Evolutionary conservation across 75 land plant genomes (phyloP).

Genomic region (Adiantum capillusveneris): DNA sequence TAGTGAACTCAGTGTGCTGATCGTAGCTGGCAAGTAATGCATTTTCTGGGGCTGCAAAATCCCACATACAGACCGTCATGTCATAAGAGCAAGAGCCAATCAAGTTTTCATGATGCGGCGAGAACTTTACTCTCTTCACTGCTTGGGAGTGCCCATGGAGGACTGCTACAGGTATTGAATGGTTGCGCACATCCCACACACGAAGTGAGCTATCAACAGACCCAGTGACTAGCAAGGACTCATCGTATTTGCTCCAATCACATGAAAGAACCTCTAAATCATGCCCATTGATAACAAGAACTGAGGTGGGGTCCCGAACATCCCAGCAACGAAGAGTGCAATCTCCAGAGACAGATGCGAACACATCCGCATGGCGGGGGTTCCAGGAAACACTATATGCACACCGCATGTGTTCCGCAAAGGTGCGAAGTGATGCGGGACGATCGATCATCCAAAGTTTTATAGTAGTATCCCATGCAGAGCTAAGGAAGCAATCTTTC

Average conservation of each 20-base stretch:
- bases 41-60: constrained; percentile 65
- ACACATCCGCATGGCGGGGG: constrained; percentile 87
- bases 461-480: constrained; percentile 91
- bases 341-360: constrained; percentile 92
- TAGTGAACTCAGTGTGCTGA: constrained; percentile 92
- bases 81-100: constrained; percentile 87
- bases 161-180: constrained; percentile 52
- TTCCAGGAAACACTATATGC: constrained; percentile 78
- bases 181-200: constrained; percentile 81
- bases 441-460: constrained; percentile 89
- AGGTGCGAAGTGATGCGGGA: constrained; percentile 59
- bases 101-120: constrained; percentile 62
- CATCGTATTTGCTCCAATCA: constrained; percentile 97
- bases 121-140: constrained; percentile 71
- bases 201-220: constrained; percentile 76
- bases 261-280: constrained; percentile 74
- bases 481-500: constrained; percentile 73
- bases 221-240: constrained; percentile 59
- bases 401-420: constrained; percentile 85
- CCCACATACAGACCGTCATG: constrained; percentile 89
- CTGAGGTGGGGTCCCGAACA: constrained; percentile 63
- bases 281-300: constrained; percentile 80
- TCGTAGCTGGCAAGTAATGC: constrained; percentile 66
- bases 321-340: constrained; percentile 86
- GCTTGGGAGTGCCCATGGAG: constrained; percentile 84